Evolutionary conservation across 2,329 filamentous ascomycete species (phyloP), one percentile per base, ranked within the genome.

Genomic region (Talaromyces sp.): DNA sequence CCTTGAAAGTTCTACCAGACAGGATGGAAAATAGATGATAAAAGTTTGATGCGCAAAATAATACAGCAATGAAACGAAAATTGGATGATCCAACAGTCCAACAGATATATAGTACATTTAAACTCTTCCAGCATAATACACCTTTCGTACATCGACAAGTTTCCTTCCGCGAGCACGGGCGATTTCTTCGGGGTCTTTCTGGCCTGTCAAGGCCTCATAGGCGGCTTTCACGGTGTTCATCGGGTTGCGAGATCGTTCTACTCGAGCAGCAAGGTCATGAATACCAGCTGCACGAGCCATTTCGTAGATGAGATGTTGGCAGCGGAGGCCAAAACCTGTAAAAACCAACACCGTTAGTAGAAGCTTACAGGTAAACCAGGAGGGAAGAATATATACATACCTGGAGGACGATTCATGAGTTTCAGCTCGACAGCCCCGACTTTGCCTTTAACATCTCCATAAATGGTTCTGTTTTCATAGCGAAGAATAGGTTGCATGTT

Each of bases 171-270:
- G 80, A 54, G 91, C 93, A 52, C 89, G 83, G 58, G 94, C 94
- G 70, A 99, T 87, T 70, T 93, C 86, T 72, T 97, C 90, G 31
- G 94, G 94, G 69, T 96, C 81, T 61, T 84, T 84, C 78, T 99
- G 94, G 78, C 81, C 88, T 73, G 84, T 83, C 62, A 99, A 80
- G 5, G 92, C 93, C 73, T 93, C 75, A 75, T 89, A 89, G 40
- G 91, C 84, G 13, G 94, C 94, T 79, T 97, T 97, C 77, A 96
- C 89, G 17, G 92, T 90, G 80, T 99, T 99, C 91, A 97, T 96
- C 65, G 91, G 91, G 80, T 96, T 97, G 68, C 92, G 85, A 62
- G 90, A 90, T 46, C 93, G 88, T 37, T 87, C 86, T 62, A 96
- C 92, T 64, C 84, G 83, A 51, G 90, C 92, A 15, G 91, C 84